These are phyloP conservation scores for Candida dajiaensis DNA, from an alignment of 805 yeast species.

Conservation along the genomic window DNA sequence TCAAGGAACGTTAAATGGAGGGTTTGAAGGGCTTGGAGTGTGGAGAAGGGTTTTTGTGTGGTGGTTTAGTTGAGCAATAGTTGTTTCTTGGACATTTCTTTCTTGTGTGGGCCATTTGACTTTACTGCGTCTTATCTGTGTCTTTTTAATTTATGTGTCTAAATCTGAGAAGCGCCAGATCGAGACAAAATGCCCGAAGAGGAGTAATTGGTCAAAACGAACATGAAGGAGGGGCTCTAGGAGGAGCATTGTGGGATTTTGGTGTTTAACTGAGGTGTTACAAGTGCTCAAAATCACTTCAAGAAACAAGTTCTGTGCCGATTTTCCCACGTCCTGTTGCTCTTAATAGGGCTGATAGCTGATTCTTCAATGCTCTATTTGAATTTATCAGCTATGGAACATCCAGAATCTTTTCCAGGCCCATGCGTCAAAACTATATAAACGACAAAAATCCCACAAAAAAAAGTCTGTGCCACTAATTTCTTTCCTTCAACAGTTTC, in stretches of 20 bases:
- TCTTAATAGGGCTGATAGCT: background rate
- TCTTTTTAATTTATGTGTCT: background rate
- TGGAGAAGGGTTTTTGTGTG: background rate
- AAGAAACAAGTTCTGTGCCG: background rate
- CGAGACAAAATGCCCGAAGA: background rate
- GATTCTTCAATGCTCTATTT: background rate
- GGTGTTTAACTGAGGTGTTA: background rate
- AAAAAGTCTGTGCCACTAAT: background rate
- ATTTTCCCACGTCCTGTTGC: background rate
- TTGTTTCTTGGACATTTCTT: no score
- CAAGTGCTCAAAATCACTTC: background rate
- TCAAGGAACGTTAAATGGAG: background rate
- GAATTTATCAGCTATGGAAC: conserved; percentile 1
- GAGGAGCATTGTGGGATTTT: background rate
- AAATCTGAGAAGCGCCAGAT: background rate
- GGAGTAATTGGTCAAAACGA: background rate
- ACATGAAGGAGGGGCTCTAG: background rate
- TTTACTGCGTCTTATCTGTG: no score
- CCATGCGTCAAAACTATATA: background rate
- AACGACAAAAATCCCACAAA: background rate
- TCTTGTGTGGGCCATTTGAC: no score
- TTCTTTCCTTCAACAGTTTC: background rate
- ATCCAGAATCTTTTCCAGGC: background rate
- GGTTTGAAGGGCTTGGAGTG: background rate
- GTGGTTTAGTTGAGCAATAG: no score